A percentile compares a stretch with the other conserved stretches of the same genome.
These are phyloP conservation scores for Scenedesmus sp. DNA, from an alignment of 163 green algal species.

Conservation along the genomic window DNA sequence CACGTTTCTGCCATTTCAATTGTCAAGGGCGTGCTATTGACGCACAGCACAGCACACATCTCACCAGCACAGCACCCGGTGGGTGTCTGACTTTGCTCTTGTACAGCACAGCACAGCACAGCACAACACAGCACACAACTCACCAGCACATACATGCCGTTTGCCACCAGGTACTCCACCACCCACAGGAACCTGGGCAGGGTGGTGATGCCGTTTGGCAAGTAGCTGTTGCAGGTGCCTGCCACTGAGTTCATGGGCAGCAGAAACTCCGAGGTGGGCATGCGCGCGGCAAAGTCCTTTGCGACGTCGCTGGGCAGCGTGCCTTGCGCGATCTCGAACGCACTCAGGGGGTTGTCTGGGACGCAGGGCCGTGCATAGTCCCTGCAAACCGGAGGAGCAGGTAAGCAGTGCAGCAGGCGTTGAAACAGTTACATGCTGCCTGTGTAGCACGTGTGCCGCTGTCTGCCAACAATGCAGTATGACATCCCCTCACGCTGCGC, in stretches of 20 bases:
- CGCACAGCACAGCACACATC: not conserved
- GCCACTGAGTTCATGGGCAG: not conserved
- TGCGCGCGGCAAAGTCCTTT: not conserved
- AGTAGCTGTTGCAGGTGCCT: slow-evolving; percentile 33
- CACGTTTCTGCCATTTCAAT: no score
- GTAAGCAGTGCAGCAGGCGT: not conserved
- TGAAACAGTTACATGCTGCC: not conserved
- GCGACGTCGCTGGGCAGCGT: not conserved
- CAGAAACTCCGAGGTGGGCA: not conserved
- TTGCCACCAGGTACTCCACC: slow-evolving; percentile 53
- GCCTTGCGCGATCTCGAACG: slow-evolving; percentile 7
- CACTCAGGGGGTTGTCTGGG: not conserved
- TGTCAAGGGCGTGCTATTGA: no score
- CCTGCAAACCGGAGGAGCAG: not conserved
- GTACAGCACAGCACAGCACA: not conserved
- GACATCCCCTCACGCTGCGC: no score
- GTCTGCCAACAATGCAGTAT: no score
- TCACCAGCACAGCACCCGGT: not conserved
- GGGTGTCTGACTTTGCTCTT: not conserved
- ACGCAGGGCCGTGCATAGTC: slow-evolving; percentile 6
- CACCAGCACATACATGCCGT: slow-evolving; percentile 54
- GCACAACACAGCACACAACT: not conserved
- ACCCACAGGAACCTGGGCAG: slow-evolving; percentile 45
- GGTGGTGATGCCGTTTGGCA: slow-evolving; percentile 8
- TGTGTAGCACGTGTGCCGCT: no score